Evolutionary conservation across 2,329 filamentous ascomycete species (phyloP), one percentile per base, ranked within the genome.

Genomic region (Monilinia vaccinii-corymbosi): DNA sequence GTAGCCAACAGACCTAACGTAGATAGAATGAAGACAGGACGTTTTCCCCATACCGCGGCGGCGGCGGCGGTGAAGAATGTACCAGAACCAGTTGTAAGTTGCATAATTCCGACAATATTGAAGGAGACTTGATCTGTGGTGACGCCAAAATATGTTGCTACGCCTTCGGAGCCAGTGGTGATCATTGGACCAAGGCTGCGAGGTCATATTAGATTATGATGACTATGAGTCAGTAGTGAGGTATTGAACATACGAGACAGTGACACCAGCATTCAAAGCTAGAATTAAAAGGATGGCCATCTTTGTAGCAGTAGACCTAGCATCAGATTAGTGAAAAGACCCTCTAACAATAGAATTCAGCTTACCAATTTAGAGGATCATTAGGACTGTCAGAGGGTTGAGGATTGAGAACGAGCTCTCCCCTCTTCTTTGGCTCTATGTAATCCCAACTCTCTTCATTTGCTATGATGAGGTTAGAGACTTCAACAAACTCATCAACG

Each of bases 341-440:
- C 34, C 57, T 49, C 67, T 72, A 11, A 8, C 5, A 58, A 72
- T 73, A 21, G 45, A 60, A 7, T 50, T n/a, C 73, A 32, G 13
- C 42, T 21, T 52, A 53, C 79, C 79, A 81, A 63, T 79, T 78
- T 60, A 81, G 71, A 45, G 79, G 79, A 66, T 81, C 79, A 65
- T 81, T 77, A 47, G 77, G 77, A n/a, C 76, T 78, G 60, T 76
- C 71, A 25, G 77, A 79, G 16, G 81, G 81, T 61, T 78, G 75
- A 10, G 81, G 81, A 8, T 77, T 75, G 38, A 83, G 75, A 46
- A 80, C 75, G 53, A 82, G 74, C 62, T 82, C 77, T 50, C 71
- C 70, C 58, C 72, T 69, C 50, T 73, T 73, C 67, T 76, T 76
- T 52, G 75, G 61, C 13, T 69, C 63, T 42, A 66, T 61, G 63